These are phyloP conservation scores for Neurospora africana DNA, from an alignment of 495 filamentous ascomycete genomes.

Conservation along the genomic window DNA sequence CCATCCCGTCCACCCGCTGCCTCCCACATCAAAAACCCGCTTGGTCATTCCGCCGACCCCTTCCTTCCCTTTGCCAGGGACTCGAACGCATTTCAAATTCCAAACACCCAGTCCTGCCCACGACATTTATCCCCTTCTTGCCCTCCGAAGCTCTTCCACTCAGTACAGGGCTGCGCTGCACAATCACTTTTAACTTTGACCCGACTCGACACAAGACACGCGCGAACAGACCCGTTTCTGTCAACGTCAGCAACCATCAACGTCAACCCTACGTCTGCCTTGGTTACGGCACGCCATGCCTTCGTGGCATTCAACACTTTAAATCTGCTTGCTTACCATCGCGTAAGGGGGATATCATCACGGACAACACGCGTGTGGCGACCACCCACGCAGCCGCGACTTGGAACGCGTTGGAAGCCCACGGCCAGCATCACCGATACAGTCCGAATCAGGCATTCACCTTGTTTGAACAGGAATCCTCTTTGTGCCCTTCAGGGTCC, in stretches of 20 bases:
- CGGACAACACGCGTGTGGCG: not conserved
- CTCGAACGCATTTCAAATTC: not conserved
- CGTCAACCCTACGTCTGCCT: not conserved
- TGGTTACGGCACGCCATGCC: not conserved
- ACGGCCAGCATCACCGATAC: not conserved
- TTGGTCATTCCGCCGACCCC: not conserved
- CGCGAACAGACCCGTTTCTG: not conserved
- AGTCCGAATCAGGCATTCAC: not conserved
- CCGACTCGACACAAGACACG: not conserved
- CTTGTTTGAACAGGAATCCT: not conserved
- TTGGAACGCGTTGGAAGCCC: not conserved
- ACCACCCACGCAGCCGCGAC: not conserved
- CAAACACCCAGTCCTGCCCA: not conserved
- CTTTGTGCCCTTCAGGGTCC: not conserved
- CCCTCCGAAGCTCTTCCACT: not conserved
- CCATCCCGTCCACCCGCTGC: not conserved
- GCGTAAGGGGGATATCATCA: not conserved
- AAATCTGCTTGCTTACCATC: not conserved
- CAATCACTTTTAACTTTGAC: not conserved
- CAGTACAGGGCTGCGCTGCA: not conserved
- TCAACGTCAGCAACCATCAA: not conserved
- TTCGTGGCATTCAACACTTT: not conserved
- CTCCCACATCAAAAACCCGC: not conserved
- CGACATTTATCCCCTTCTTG: not conserved
- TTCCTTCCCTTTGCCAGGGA: not conserved